These are phyloP conservation scores for Rosa rugosa DNA, from an alignment of 306 rosid genomes.

Conservation along the genomic window DNA sequence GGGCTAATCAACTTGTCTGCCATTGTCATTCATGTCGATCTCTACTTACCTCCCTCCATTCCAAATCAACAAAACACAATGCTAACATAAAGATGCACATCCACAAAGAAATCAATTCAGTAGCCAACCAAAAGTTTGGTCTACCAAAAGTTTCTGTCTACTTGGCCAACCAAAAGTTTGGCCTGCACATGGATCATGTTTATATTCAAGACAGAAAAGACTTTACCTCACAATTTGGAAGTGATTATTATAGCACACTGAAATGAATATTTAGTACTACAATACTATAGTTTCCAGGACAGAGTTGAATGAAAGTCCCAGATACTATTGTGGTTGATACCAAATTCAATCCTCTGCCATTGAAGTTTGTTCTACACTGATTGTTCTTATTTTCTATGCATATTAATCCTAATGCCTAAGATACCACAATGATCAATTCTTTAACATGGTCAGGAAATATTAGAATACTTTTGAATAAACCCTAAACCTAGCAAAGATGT, in stretches of 20 bases:
- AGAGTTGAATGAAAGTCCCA: not conserved
- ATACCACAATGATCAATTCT: not conserved
- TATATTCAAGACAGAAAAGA: not conserved
- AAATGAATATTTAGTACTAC: not conserved
- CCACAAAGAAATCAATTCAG: not conserved
- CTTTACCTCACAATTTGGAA: not conserved
- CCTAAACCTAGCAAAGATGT: not conserved
- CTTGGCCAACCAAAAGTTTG: not conserved
- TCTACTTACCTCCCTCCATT: not conserved
- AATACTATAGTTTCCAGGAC: not conserved
- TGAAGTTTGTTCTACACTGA: not conserved
- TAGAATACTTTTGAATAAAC: not conserved
- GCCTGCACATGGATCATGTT: not conserved
- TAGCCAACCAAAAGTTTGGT: not conserved
- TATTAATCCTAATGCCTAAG: not conserved
- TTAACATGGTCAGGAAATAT: too few relatives aligned
- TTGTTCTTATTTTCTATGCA: not conserved
- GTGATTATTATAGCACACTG: not conserved
- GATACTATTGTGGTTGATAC: not conserved
- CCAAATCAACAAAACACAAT: not conserved
- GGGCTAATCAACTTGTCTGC: not conserved
- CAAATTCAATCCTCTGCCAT: not conserved
- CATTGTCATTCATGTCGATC: not conserved
- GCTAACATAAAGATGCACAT: not conserved
- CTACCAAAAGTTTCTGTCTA: not conserved